Evolutionary conservation across 306 rosid species (phyloP).

Genomic region (Vicia villosa): DNA sequence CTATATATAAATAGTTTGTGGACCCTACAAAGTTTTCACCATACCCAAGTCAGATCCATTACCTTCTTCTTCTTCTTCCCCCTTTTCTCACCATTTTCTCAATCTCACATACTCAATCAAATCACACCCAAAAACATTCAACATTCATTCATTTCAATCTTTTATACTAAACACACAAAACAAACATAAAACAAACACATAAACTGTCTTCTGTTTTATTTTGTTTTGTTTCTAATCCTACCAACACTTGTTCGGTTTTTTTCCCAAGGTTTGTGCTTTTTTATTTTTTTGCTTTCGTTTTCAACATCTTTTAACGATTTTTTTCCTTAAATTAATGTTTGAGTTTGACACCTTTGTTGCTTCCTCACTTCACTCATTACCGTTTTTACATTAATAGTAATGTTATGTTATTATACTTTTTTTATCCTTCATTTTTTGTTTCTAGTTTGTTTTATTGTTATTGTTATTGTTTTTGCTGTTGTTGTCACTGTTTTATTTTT

Average conservation of each 20-base stretch:
- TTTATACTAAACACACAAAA: too few species aligned
- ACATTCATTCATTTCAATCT: not conserved
- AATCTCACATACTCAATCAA: slow-evolving; percentile 27
- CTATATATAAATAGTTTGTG: slow-evolving; percentile 53
- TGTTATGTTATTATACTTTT: not conserved
- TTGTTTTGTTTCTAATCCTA: not conserved
- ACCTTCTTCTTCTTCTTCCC: slow-evolving; percentile 37
- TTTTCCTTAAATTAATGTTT: slow-evolving; percentile 32
- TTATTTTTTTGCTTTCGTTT: slow-evolving; percentile 45
- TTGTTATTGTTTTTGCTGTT: slow-evolving; percentile 29
- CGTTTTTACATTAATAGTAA: slow-evolving; percentile 20
- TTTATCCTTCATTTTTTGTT: slow-evolving; percentile 10
- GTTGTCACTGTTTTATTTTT: slow-evolving; percentile 28
- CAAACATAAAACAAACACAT: not conserved
- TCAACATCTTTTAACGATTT: slow-evolving; percentile 16
- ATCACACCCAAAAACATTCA: not conserved
- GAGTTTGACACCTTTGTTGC: slow-evolving; percentile 1
- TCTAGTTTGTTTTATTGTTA: not conserved
- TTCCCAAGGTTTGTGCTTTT: slow-evolving; percentile 42
- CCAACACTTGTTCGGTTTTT: slow-evolving; percentile 7
- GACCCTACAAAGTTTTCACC: slow-evolving; percentile 67
- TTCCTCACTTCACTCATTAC: slow-evolving; percentile 29
- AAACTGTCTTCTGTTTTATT: not conserved
- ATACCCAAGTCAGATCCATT: slow-evolving; percentile 71
- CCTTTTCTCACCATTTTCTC: slow-evolving; percentile 54